Base-by-base conservation (phyloP, 768 basidiomycete species). In the Dacryopinax spathularia region DNA sequence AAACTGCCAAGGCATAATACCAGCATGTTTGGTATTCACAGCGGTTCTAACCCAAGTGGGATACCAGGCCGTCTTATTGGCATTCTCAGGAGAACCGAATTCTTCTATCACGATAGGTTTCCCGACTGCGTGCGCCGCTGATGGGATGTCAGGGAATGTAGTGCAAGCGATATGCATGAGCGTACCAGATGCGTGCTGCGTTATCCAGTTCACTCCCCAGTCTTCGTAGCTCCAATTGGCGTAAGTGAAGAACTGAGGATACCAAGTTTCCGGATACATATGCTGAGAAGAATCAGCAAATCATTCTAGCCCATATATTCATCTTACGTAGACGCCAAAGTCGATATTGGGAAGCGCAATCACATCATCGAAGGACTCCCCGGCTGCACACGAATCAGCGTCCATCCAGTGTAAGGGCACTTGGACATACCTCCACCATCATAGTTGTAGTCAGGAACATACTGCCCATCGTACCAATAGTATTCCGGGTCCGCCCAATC, bases 1-100 rank as follows among this genome's bases (percentile, higher is more conserved):
- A 62, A 80, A 82, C 71, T 84, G 82, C 82, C 82, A 84, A 0
- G 81, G 82, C 75, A 83, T 77, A 39, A 84, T 81, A 0, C 82
- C 79, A 59, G 73, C 79, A 72, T 82, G 81, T 18, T 78, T 73
- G 1, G 79, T 80, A 25, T 78, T 74, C 22, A 84, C 68, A 25
- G 81, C 81, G 27, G 72, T 72, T 10, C 76, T 66, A 1, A 83
- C 79, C 82, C 82, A 84, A 0, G 66, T 69, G 16, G 82, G 78
- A 66, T 83, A 84, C 18, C 80, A 76, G 0, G 71, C 67, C 0
- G 78, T 77, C 69, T 82, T 80, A 68, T 82, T 82, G 56, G 74
- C 70, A 1, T 78, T 64, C 18, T 78, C 78, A 33, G 67, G 68
- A 0, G 73, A 65, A 25, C 73, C 73, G 56, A 75, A 75, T 63